phyloP scores from a whole-genome alignment of 257 asterid species.

The Jaltomata sinuosa region DNA sequence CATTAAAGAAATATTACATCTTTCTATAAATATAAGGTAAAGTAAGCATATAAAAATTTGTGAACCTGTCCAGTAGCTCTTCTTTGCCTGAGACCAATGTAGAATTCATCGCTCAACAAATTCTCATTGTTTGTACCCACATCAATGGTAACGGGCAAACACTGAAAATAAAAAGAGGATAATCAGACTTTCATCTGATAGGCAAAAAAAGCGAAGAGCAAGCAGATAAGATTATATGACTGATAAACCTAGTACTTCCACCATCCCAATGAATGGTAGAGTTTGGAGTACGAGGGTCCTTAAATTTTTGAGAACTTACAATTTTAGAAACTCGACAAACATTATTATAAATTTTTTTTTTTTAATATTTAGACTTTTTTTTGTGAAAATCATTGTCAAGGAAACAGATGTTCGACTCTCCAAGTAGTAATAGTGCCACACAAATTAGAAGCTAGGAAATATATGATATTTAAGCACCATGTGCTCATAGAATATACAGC shows the following conservation, averaged over 20 bases:
- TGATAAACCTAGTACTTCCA: neutral
- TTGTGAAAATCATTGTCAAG: neutral
- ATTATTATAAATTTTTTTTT: neutral
- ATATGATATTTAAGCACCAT: neutral
- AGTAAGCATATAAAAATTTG: constrained; percentile 1
- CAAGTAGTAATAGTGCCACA: neutral
- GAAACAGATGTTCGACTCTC: neutral
- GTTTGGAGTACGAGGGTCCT: neutral
- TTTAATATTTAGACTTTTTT: neutral
- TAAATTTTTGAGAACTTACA: neutral
- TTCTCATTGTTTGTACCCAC: constrained; percentile 79
- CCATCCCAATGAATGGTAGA: neutral
- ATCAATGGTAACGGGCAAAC: constrained; percentile 80
- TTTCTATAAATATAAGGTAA: neutral
- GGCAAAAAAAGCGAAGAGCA: neutral
- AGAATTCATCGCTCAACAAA: constrained; percentile 58
- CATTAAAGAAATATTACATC: neutral
- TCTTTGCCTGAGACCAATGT: constrained; percentile 59
- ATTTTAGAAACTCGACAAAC: neutral
- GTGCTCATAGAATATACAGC: neutral
- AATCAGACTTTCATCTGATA: neutral
- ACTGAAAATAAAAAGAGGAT: constrained; percentile 24
- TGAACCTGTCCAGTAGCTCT: constrained; percentile 77
- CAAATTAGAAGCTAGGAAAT: neutral
- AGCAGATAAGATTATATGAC: neutral